Conservation (phyloP, 2,329 filamentous ascomycete species). For the Fusarium foetens region DNA sequence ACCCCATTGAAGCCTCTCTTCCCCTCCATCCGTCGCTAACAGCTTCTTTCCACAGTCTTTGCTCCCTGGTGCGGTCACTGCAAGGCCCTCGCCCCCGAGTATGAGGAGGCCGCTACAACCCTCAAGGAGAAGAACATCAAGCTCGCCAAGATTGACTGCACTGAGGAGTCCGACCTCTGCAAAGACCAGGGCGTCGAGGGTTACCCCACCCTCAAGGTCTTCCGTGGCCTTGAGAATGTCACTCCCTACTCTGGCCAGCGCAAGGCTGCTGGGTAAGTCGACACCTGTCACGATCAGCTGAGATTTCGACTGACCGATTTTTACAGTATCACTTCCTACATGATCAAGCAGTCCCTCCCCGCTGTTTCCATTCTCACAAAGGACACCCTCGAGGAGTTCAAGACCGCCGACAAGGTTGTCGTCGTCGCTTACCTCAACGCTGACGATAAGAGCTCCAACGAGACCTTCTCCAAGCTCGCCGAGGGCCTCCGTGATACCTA, state of each 20-base stretch:
- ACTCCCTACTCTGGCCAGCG: constrained; percentile 87
- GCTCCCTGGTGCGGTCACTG: constrained; percentile 98
- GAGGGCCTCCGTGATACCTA: constrained; percentile 87
- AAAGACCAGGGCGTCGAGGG: constrained; percentile 91
- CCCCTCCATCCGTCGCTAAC: constrained; percentile 51
- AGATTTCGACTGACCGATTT: constrained; percentile 33
- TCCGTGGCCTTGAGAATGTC: constrained; percentile 87
- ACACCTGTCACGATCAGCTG: background rate
- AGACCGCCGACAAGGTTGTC: constrained; percentile 97
- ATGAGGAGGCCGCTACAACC: constrained; percentile 84
- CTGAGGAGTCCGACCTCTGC: constrained; percentile 92
- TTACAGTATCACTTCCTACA: constrained; percentile 78
- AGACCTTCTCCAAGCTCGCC: constrained; percentile 80
- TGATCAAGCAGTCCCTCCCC: constrained; percentile 97
- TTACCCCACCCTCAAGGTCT: constrained; percentile 98
- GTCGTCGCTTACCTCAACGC: constrained; percentile 87
- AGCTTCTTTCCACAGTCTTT: constrained; percentile 70
- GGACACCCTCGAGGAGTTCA: constrained; percentile 92
- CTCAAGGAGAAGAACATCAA: constrained; percentile 90
- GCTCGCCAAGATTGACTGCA: constrained; percentile 93
- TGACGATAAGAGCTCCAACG: constrained; percentile 85
- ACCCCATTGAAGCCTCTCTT: constrained; percentile 26
- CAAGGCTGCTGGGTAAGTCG: constrained; percentile 78
- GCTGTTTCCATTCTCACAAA: constrained; percentile 85
- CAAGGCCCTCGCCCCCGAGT: constrained; percentile 95